Evolutionary conservation across 208 protist genomes (phyloP), one percentile per base, ranked within the genome.

Genomic region (Porcisia hertigi): DNA sequence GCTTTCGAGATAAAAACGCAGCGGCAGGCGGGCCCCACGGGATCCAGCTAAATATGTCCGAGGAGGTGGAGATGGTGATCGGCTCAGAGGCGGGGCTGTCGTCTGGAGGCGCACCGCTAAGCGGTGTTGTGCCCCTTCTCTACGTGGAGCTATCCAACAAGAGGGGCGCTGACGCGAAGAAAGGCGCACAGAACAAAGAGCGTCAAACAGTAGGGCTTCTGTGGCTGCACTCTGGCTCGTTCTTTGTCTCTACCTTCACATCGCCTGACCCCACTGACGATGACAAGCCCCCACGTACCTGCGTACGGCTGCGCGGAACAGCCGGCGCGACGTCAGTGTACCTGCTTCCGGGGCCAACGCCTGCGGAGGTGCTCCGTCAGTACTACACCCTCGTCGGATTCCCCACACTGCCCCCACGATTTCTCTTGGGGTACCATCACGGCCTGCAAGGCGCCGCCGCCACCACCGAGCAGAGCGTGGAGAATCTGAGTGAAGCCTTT

Each of bases 361-460:
- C 93, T 6, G 73, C 71, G 1, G 88, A 94, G 57, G 88, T 99
- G 39, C 76, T 98, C 25, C 64, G 75, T 54, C 95, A 99, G 83
- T 99, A 99, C 86, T 90, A 97, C 53, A 81, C 71, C 25, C 57
- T 99, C 39, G 99, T 97, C 9, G 98, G 98, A n/a, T 90, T 88
- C 39, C 93, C 97, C 6, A 79, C 85, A 30, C 71, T 99, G 39
- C 98, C 98, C 12, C 99, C 97, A 62, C 71, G 94, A 39, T 99
- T 99, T 77, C 59, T 94, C 4, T 73, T 99, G 2, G 98, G 93
- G 5, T 99, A 99, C 79, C 98, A 99, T 81, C 98, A 99, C 82
- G 77, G 78, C 67, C 65, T 81, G 45, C 73, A 54, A 11, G 58
- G 69, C 36, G 62, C 66, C 8, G 58, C 63, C 23, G 63, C 71